Evolutionary conservation across 495 filamentous ascomycete genomes (phyloP).

Genomic region (Opeltia flavorubescens): DNA sequence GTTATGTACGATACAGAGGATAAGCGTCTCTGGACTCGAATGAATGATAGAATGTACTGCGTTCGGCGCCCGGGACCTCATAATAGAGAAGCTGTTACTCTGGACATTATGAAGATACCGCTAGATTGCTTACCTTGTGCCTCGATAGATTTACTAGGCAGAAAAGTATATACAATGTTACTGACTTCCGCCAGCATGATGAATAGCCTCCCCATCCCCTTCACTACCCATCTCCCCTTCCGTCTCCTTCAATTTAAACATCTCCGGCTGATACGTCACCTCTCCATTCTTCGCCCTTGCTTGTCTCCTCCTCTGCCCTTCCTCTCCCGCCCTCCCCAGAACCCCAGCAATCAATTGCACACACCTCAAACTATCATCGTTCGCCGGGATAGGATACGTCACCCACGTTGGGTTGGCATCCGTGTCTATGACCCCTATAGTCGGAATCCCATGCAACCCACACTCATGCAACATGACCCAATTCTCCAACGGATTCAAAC

Average conservation of each 20-base stretch:
- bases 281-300: conserved; percentile 44
- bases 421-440: conserved; percentile 89
- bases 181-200: neutral
- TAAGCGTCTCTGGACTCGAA: too few species aligned
- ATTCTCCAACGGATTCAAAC: conserved; percentile 86
- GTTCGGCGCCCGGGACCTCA: too few species aligned
- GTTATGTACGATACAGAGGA: too few species aligned
- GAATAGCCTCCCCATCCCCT: neutral
- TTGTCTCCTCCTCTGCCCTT: conserved; percentile 53
- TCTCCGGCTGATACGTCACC: conserved; percentile 36
- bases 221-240: neutral
- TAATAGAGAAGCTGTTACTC: too few species aligned
- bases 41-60: too few species aligned
- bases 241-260: neutral
- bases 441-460: conserved; percentile 73
- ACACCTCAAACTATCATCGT: conserved; percentile 85
- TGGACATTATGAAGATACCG: too few species aligned
- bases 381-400: conserved; percentile 92
- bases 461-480: conserved; percentile 83
- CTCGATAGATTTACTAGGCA: too few species aligned
- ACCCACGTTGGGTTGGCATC: conserved; percentile 86
- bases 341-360: conserved; percentile 71
- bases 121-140: too few species aligned
- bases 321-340: conserved; percentile 70
- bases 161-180: neutral